Evolutionary conservation across 768 basidiomycete genomes (phyloP), one percentile per base, ranked within the genome.

Genomic region (Suillus cothurnatus): DNA sequence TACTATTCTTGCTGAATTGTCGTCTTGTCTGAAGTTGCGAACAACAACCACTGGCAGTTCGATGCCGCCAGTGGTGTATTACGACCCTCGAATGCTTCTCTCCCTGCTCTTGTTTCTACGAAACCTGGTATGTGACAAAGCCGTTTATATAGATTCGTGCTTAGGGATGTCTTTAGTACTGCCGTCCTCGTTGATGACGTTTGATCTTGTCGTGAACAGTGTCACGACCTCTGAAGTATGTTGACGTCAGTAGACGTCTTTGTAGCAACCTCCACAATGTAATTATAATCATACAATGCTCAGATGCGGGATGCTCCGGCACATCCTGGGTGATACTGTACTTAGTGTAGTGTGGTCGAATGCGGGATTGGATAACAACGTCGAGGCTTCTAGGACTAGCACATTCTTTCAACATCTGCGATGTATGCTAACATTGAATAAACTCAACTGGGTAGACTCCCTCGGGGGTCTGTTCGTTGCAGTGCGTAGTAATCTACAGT

Each of bases 191-290:
- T 72, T 87, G 65, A 69, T 72, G 31, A 81, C 82, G 7, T 85
- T 89, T 71, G 69, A 83, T 38, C 73, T 82, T 31, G 82, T 89
- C 9, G 81, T 84, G 1, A 79, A 85, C 67, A 86, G 85, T 67
- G 85, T 88, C 4, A 85, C 83, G 15, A 79, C 73, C 62, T 71
- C 86, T 63, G 86, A 87, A 67, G 70, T 67, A 39, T 70, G 71
- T 55, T 55, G 31, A 67, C 26, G 3, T 45, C 15, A 41, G 61
- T 45, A 60, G 8, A 28, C 21, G 43, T 26, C 12, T 6, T 31
- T n/a, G 17, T 26, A 17, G 23, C 56, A 11, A 59, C 28, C 28
- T 41, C 19, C 26, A 59, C 19, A 41, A 59, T 59, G 38, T 28
- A 59, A 19, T 59, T 26, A 12, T 21, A 58, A 50, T 19, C 17